Evolutionary conservation across 75 land plant genomes (phyloP).

Genomic region (Cunninghamia lanceolata): DNA sequence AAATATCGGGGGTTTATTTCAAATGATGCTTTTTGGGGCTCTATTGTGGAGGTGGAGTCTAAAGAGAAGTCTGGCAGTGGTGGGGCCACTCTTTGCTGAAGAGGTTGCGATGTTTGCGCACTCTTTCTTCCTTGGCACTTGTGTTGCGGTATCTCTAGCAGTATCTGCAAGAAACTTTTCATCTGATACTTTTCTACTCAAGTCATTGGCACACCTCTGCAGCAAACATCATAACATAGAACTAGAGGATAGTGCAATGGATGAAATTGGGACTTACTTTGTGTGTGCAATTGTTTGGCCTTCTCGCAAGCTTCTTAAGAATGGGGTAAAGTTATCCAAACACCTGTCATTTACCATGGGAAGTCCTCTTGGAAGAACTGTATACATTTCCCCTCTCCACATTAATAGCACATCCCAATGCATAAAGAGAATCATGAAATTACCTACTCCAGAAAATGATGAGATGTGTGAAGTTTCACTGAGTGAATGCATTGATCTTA

Average conservation of each 20-base stretch:
- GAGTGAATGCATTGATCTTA: slow-evolving; percentile 48
- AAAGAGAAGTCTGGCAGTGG: background rate
- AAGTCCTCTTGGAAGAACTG: slow-evolving; percentile 44
- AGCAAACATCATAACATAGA: slow-evolving; percentile 21
- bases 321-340: slow-evolving; percentile 67
- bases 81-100: slow-evolving; percentile 52
- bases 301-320: slow-evolving; percentile 68
- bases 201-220: slow-evolving; percentile 28
- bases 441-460: background rate
- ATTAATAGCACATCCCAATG: slow-evolving; percentile 2
- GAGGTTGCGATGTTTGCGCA: slow-evolving; percentile 56
- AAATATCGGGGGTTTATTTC: slow-evolving; percentile 40
- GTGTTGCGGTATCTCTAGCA: slow-evolving; percentile 50
- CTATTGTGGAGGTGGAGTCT: slow-evolving; percentile 28
- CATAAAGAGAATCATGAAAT: slow-evolving; percentile 9
- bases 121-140: slow-evolving; percentile 32
- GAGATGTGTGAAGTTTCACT: slow-evolving; percentile 2
- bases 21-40: slow-evolving; percentile 30
- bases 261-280: slow-evolving; percentile 50
- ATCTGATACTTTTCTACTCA: slow-evolving; percentile 22
- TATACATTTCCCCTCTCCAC: slow-evolving; percentile 50
- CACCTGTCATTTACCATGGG: slow-evolving; percentile 69
- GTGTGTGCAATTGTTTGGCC: slow-evolving; percentile 69
- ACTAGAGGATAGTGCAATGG: background rate
- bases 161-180: slow-evolving; percentile 10